phyloP scores from a whole-genome alignment of 2,329 filamentous ascomycete species.

The Microdochium nivale region DNA sequence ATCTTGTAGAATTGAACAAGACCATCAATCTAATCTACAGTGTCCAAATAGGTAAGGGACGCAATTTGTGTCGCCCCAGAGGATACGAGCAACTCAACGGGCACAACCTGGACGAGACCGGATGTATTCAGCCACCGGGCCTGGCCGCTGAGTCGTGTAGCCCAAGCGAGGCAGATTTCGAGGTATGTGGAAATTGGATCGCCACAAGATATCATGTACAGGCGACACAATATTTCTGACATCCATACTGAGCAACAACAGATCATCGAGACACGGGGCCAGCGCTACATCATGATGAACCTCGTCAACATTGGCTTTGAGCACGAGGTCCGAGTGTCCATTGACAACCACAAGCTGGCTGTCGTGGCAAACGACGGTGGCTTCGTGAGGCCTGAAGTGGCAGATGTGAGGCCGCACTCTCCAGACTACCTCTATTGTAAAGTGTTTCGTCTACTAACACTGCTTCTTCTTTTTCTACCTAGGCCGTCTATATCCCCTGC shows the following conservation, averaged over 20 bases:
- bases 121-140: slow-evolving; percentile 5
- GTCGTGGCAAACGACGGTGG: slow-evolving; percentile 14
- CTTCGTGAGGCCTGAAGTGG: slow-evolving; percentile 9
- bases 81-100: slow-evolving; percentile 6
- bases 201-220: too few relatives aligned
- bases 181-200: too few relatives aligned
- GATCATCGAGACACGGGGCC: slow-evolving; percentile 8
- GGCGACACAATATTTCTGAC: too few relatives aligned
- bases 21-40: background rate
- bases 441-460: background rate
- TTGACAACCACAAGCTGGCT: slow-evolving; percentile 14
- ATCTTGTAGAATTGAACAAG: too few relatives aligned
- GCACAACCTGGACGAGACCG: slow-evolving; percentile 4
- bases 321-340: slow-evolving; percentile 7
- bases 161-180: slow-evolving; percentile 2
- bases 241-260: background rate
- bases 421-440: background rate
- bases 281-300: slow-evolving; percentile 10
- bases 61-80: slow-evolving; percentile 10
- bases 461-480: background rate
- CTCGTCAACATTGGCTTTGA: slow-evolving; percentile 10
- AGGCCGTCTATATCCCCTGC: slow-evolving; percentile 9
- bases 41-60: slow-evolving; percentile 9
- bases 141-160: slow-evolving; percentile 1
- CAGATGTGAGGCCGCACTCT: background rate